These are phyloP conservation scores for Fusarium nurragi DNA, from an alignment of 2,329 filamentous ascomycete genomes.

Conservation along the genomic window DNA sequence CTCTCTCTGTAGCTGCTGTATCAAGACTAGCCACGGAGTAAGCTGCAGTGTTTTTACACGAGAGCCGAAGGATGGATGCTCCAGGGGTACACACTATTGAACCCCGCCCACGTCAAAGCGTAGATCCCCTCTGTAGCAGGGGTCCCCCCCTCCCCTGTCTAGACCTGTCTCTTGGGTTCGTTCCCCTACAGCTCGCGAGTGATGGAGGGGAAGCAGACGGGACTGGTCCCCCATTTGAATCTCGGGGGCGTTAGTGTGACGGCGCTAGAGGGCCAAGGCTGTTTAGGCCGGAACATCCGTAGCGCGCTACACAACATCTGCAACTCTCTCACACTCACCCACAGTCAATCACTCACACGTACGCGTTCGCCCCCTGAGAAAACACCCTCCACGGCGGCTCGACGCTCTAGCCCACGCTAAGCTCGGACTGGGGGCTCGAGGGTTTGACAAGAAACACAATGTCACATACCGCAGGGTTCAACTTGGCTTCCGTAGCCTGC, in stretches of 20 bases:
- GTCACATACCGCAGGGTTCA: conserved; percentile 3
- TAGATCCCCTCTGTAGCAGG: conserved; percentile 24
- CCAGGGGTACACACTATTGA: not conserved
- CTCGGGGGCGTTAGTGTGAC: conserved; percentile 19
- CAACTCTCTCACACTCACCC: not conserved
- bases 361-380: too few species aligned
- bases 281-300: conserved; percentile 39
- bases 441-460: not conserved
- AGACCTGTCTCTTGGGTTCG: not conserved
- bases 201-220: conserved; percentile 14
- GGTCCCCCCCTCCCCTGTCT: conserved; percentile 6
- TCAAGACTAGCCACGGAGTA: not conserved
- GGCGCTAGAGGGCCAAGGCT: conserved; percentile 3
- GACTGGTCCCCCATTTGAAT: conserved; percentile 24
- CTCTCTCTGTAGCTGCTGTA: not conserved
- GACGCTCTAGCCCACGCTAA: too few species aligned
- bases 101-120: conserved; percentile 32
- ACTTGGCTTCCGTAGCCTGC: not conserved
- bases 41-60: not conserved
- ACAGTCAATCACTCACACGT: conserved; percentile 11
- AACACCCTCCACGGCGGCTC: not conserved
- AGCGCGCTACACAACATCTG: conserved; percentile 30
- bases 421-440: not conserved
- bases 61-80: not conserved
- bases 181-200: not conserved